Percentiles rank a stretch among this genome's conserved stretches.
These are phyloP conservation scores for Chrysoporthe puriensis DNA, from an alignment of 2,329 filamentous ascomycete genomes.

Conservation along the genomic window DNA sequence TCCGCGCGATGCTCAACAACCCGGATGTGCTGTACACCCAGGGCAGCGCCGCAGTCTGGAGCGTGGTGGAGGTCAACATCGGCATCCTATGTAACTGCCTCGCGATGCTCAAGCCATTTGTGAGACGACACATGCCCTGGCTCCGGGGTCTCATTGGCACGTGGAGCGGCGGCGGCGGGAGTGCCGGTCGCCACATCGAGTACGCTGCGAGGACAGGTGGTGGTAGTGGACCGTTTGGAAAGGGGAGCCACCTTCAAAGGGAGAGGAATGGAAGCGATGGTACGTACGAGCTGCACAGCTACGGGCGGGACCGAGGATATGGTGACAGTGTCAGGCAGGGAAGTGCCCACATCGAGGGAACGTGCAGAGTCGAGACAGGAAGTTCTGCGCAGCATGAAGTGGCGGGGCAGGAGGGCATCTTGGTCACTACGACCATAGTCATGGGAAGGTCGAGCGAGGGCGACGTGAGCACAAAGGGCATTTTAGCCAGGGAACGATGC, in stretches of 20 bases:
- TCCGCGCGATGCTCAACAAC: conserved; percentile 34
- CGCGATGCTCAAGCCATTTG: conserved; percentile 34
- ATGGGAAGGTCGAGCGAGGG: conserved; percentile 18
- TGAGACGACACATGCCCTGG: conserved; percentile 31
- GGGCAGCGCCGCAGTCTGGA: conserved; percentile 34
- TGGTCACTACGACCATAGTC: conserved; percentile 24
- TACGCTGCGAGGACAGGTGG: background rate
- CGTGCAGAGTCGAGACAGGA: background rate
- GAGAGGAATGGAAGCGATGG: conserved; percentile 13
- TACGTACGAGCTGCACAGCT: conserved; percentile 26
- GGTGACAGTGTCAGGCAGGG: background rate
- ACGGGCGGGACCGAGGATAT: conserved; percentile 18
- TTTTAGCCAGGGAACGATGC: conserved; percentile 8
- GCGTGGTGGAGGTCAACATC: conserved; percentile 42
- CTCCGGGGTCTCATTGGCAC: conserved; percentile 27
- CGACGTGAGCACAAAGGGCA: conserved; percentile 20
- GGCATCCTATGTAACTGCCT: conserved; percentile 36
- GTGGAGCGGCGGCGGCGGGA: conserved; percentile 3
- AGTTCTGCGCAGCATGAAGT: conserved; percentile 2
- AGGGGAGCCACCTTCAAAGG: conserved; percentile 5
- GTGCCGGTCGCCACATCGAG: background rate
- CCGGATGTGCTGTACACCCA: conserved; percentile 39
- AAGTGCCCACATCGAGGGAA: background rate
- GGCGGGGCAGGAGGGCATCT: conserved; percentile 16
- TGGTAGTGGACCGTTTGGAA: conserved; percentile 1